These are phyloP conservation scores for Barnettozyma sp. DNA, from an alignment of 805 yeast genomes.

Conservation along the genomic window DNA sequence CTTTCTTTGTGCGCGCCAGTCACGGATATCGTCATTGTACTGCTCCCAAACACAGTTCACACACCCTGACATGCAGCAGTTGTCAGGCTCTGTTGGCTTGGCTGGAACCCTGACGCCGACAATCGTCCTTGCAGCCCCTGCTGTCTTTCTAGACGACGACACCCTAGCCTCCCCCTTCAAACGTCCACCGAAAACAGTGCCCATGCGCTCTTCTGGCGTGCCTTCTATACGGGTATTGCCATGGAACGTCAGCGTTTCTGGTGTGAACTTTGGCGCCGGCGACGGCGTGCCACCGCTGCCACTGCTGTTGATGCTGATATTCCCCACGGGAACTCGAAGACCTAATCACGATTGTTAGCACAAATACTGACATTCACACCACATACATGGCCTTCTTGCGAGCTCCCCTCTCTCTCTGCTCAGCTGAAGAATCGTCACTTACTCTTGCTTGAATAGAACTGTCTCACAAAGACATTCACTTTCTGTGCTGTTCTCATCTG, in stretches of 20 bases:
- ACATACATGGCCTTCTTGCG: no score
- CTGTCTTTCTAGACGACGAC: constrained; percentile 29
- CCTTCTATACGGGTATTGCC: constrained; percentile 29
- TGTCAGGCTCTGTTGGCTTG: constrained; percentile 86
- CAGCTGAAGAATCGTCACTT: no score
- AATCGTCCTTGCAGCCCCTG: constrained; percentile 20
- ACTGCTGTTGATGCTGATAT: not conserved
- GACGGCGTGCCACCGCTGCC: not conserved
- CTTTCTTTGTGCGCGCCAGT: constrained; percentile 61
- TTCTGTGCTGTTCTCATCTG: no score
- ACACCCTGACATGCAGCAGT: constrained; percentile 97
- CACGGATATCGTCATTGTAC: constrained; percentile 78
- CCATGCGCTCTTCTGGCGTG: constrained; percentile 42
- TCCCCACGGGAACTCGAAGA: no score
- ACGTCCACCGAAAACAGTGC: constrained; percentile 48
- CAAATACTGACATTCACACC: no score
- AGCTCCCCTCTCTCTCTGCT: no score
- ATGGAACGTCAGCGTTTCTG: constrained; percentile 14
- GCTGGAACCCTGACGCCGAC: constrained; percentile 75
- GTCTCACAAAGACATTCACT: no score
- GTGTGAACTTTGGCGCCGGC: not conserved
- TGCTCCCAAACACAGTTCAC: constrained; percentile 96
- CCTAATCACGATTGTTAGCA: no score
- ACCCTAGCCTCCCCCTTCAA: constrained; percentile 44
- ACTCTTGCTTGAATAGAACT: no score